Evolutionary conservation across 2,329 filamentous ascomycete species (phyloP).

Genomic region (Clonostachys rosea): DNA sequence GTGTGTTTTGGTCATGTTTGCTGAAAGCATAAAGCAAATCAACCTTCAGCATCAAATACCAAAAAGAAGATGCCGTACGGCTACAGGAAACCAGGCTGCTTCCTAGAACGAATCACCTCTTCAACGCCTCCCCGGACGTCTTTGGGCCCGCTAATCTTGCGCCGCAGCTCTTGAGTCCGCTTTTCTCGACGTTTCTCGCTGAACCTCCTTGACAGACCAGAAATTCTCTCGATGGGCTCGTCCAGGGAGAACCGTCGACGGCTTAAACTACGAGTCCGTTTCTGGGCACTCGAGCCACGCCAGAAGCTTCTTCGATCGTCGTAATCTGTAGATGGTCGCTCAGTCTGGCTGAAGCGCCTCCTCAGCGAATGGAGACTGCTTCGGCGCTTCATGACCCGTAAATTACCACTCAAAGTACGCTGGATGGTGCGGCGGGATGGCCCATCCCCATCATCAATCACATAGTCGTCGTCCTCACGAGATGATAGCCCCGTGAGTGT

Average conservation of each 20-base stretch:
- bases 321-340: constrained; percentile 26
- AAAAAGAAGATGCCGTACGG: background rate
- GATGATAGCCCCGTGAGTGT: constrained; percentile 58
- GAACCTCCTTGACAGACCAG: constrained; percentile 47
- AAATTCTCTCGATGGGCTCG: constrained; percentile 44
- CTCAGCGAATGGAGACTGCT: constrained; percentile 39
- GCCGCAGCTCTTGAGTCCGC: constrained; percentile 50
- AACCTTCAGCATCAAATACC: background rate
- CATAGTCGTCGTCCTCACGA: constrained; percentile 28
- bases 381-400: constrained; percentile 52
- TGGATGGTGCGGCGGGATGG: constrained; percentile 53
- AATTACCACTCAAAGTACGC: constrained; percentile 53
- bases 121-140: constrained; percentile 55
- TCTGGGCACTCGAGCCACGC: constrained; percentile 20
- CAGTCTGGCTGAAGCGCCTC: constrained; percentile 10
- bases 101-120: constrained; percentile 45
- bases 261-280: constrained; percentile 13
- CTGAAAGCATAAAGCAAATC: background rate
- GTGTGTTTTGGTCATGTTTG: background rate
- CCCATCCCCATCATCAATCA: constrained; percentile 22
- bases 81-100: constrained; percentile 4
- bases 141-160: constrained; percentile 55
- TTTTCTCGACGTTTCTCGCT: constrained; percentile 57
- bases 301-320: constrained; percentile 18
- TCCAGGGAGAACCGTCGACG: constrained; percentile 32